A percentile compares a stretch with the other conserved stretches of the same genome.
phyloP scores from a whole-genome alignment of 2,329 filamentous ascomycete genomes.

The Fusarium pseudoanthophilum region DNA sequence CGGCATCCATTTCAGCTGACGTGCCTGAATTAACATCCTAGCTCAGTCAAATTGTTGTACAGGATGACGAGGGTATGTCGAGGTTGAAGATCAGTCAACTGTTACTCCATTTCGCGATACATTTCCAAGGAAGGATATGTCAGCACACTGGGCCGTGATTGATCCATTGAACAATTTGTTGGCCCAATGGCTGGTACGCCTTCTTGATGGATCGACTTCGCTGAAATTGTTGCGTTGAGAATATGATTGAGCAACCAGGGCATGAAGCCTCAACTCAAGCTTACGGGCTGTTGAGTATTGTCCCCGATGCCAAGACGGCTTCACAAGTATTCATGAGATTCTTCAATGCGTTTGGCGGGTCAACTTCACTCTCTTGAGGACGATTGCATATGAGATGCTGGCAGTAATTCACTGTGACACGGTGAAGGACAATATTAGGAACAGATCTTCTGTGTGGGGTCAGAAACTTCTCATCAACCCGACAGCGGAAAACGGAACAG shows the following conservation, averaged over 20 bases:
- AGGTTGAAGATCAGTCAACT: neutral
- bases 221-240: neutral
- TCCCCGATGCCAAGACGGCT: neutral
- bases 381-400: constrained; percentile 15
- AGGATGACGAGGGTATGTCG: constrained; percentile 18
- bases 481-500: neutral
- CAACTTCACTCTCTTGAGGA: neutral
- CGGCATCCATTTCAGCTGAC: constrained; percentile 28
- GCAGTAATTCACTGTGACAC: constrained; percentile 4
- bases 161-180: neutral
- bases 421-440: constrained; percentile 11
- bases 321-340: neutral
- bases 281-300: neutral
- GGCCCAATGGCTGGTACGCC: too few species aligned
- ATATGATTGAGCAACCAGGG: too few species aligned
- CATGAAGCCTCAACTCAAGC: neutral
- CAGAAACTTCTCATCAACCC: neutral
- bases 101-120: neutral
- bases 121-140: neutral
- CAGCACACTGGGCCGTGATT: neutral
- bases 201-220: too few species aligned
- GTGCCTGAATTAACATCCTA: constrained; percentile 30
- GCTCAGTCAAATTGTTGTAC: constrained; percentile 34
- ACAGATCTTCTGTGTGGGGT: constrained; percentile 6
- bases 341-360: neutral